A percentile compares a stretch with the other conserved stretches of the same genome.
phyloP scores from a whole-genome alignment of 2,329 filamentous ascomycete species.

The Ceratocystis diversiconidia region DNA sequence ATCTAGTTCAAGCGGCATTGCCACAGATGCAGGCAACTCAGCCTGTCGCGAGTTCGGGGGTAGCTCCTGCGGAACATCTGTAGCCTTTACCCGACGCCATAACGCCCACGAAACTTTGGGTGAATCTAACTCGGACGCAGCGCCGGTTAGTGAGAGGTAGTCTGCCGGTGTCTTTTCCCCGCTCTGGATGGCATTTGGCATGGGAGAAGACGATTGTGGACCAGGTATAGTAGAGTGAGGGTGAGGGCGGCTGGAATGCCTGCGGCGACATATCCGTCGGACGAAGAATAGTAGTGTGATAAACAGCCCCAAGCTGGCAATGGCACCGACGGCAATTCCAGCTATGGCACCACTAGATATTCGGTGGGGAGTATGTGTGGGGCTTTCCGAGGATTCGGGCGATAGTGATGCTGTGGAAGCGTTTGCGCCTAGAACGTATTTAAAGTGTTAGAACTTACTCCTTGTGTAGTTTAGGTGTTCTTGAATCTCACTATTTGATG shows the following conservation, averaged over 20 bases:
- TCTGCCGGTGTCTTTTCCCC: not conserved
- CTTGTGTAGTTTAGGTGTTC: too few relatives aligned
- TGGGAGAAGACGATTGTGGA: not conserved
- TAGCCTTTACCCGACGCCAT: slow-evolving; percentile 2
- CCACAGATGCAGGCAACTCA: slow-evolving; percentile 5
- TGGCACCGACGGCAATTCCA: slow-evolving; percentile 9
- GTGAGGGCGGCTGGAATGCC: not conserved
- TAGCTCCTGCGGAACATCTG: slow-evolving; percentile 8
- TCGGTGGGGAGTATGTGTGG: not conserved
- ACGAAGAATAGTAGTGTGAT: not conserved
- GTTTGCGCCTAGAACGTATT: not conserved
- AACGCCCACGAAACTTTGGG: not conserved
- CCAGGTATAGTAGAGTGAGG: not conserved
- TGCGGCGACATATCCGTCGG: not conserved
- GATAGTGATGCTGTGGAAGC: not conserved
- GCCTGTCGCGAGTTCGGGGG: not conserved
- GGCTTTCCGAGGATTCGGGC: not conserved
- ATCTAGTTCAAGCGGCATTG: slow-evolving; percentile 10
- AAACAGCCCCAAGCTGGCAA: not conserved
- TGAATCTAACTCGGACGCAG: not conserved
- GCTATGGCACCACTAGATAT: slow-evolving; percentile 12
- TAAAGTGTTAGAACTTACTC: not conserved
- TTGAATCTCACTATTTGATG: not conserved
- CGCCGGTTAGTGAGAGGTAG: not conserved
- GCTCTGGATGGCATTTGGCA: not conserved